Evolutionary conservation across 192 early-diverging fungal species (phyloP), one percentile per base, ranked within the genome.

Genomic region (Glomus cerebriforme): DNA sequence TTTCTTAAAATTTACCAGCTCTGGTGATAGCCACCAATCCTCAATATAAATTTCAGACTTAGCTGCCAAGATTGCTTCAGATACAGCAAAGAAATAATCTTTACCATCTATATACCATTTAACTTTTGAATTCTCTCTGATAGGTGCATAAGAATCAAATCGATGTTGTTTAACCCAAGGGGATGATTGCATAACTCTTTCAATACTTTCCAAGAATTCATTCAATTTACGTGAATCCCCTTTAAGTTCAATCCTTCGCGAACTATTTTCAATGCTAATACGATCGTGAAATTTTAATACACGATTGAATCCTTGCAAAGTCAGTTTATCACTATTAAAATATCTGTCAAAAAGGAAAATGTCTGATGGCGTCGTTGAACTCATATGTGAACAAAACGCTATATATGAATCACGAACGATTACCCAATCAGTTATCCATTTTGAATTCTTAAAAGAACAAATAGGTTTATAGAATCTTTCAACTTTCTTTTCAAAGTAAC

Each of bases 21-120:
- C 93, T 37, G 94, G 94, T 43, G 91, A 89, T 74, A 96, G 85
- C 92, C 95, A 96, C 95, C 95, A 95, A 85, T 95, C 94, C 34
- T 86, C 90, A 80, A 93, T 91, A 80, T 89, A 92, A 77, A 94
- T 92, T 63, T 81, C 81, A 39, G 84, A 82, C 62, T 91, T 91
- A 34, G 93, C 93, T 68, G 87, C 85, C 77, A 88, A 83, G 72
- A 95, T 83, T 17, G 93, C 93, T 59, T 94, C 93, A 4, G 92
- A 90, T 29, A 93, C 81, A 2, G 93, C 91, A 78, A 86, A 90
- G 66, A 93, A 90, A 79, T 93, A 91, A 86, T 91, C 91, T 73
- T 92, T 87, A 49, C 93, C 93, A 75, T 94, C 93, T 3, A 94
- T 87, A 82, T 89, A 94, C 81, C 88, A 92, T 54, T 89, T 88